These are phyloP conservation scores for Adansonia madagascariensis DNA, from an alignment of 441 rosid species.

Conservation along the genomic window DNA sequence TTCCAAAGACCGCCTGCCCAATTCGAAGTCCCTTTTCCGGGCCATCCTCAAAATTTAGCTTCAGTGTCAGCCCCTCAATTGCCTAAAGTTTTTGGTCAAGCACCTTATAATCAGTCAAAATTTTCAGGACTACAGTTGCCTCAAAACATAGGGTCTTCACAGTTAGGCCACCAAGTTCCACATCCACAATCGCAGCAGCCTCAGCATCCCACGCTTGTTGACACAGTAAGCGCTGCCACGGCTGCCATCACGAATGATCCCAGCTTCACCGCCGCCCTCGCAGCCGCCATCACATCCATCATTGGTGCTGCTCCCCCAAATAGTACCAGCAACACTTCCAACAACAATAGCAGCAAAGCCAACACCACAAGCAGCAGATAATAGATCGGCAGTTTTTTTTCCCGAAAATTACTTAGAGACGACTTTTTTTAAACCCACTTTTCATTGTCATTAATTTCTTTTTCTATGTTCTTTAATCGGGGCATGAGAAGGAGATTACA, in stretches of 20 bases:
- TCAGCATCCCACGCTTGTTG: conserved; percentile 22
- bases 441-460: not conserved
- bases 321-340: conserved; percentile 23
- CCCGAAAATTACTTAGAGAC: not conserved
- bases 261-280: conserved; percentile 46
- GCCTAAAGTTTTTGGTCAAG: conserved; percentile 59
- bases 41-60: conserved; percentile 39
- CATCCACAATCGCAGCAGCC: conserved; percentile 24
- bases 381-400: conserved; percentile 22
- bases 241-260: conserved; percentile 50
- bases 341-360: conserved; percentile 20
- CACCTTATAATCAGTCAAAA: conserved; percentile 59
- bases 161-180: conserved; percentile 30
- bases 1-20: conserved; percentile 46
- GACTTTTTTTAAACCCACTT: not conserved
- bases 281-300: conserved; percentile 45
- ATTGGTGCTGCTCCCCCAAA: conserved; percentile 34
- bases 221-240: conserved; percentile 34
- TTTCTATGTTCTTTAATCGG: conserved; percentile 3
- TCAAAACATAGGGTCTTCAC: conserved; percentile 40
- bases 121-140: conserved; percentile 69
- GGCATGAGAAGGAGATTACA: conserved; percentile 30
- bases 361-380: conserved; percentile 32
- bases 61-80: conserved; percentile 37
- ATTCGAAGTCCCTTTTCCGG: conserved; percentile 48